Evolutionary conservation across 176 grass and related monocot species (phyloP).

Genomic region (Avena eriantha): DNA sequence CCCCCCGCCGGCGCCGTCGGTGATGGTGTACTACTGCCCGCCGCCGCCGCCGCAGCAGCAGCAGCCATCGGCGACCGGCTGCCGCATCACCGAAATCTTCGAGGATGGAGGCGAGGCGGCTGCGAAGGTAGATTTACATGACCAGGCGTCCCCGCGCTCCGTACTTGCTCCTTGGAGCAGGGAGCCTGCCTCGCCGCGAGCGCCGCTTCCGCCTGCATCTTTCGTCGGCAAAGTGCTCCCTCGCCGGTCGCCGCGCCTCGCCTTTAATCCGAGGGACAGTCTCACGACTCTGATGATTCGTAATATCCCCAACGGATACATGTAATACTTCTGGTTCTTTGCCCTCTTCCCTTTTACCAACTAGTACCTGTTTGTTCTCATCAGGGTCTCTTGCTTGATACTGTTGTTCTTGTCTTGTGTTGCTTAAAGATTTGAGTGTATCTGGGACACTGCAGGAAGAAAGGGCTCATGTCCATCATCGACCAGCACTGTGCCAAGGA

Average conservation of each 20-base stretch:
- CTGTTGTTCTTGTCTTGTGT: neutral
- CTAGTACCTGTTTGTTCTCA: neutral
- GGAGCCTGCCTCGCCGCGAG: neutral
- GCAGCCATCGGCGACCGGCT: neutral
- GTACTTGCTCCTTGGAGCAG: constrained; percentile 26
- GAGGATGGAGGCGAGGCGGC: neutral
- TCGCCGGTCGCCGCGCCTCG: neutral
- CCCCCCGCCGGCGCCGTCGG: neutral
- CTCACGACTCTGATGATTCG: constrained; percentile 62
- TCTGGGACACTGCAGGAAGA: constrained; percentile 41
- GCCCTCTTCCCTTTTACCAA: neutral
- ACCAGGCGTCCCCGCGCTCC: constrained; percentile 22
- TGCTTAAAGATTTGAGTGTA: neutral
- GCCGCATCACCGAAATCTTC: neutral
- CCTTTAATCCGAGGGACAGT: neutral
- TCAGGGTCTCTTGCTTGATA: neutral
- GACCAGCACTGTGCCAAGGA: constrained; percentile 52
- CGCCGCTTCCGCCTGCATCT: neutral
- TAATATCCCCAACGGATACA: constrained; percentile 58
- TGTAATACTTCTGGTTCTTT: constrained; percentile 24
- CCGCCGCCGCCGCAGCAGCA: too few relatives aligned
- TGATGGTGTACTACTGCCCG: neutral
- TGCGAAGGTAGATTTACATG: neutral
- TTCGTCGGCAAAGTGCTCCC: too few relatives aligned
- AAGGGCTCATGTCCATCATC: constrained; percentile 38